Percentiles rank a stretch among this genome's conserved stretches.
Evolutionary conservation across 768 basidiomycete species (phyloP).

Genomic region (Phaeotremella skinneri): DNA sequence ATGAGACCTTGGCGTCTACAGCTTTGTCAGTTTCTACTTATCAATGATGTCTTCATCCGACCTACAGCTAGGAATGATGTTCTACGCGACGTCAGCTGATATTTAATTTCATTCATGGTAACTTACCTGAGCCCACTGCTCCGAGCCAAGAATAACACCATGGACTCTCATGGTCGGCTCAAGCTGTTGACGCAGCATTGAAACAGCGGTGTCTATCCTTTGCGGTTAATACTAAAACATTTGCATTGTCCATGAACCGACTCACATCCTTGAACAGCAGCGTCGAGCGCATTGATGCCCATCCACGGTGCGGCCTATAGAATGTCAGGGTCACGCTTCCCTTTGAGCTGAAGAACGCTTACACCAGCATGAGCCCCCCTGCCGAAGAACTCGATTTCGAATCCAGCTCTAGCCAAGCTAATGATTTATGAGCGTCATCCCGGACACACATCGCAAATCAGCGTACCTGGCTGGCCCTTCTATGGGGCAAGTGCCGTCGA

Average conservation of each 20-base stretch:
- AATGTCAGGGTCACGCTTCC: background rate
- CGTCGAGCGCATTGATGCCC: conserved; percentile 38
- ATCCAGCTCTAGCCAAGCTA: conserved; percentile 30
- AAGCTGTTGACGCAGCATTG: conserved; percentile 34
- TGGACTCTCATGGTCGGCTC: conserved; percentile 17
- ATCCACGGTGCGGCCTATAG: conserved; percentile 29
- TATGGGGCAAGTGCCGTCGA: conserved; percentile 19
- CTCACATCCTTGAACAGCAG: conserved; percentile 27
- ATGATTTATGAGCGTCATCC: background rate
- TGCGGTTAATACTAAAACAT: background rate
- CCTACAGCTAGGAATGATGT: conserved; percentile 13
- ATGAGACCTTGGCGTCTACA: conserved; percentile 20
- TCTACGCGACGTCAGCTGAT: background rate
- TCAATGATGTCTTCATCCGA: background rate
- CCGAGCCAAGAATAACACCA: conserved; percentile 21
- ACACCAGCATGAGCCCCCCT: conserved; percentile 43
- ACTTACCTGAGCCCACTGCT: conserved; percentile 16
- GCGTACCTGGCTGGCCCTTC: conserved; percentile 29
- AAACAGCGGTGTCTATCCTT: conserved; percentile 25
- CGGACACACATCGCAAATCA: background rate
- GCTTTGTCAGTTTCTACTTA: conserved; percentile 2
- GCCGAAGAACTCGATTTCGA: conserved; percentile 33
- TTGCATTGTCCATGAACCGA: background rate
- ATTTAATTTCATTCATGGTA: background rate
- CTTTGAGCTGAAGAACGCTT: conserved; percentile 7